Conservation (phyloP, 2,329 filamentous ascomycete species). For the Amphichorda felina region DNA sequence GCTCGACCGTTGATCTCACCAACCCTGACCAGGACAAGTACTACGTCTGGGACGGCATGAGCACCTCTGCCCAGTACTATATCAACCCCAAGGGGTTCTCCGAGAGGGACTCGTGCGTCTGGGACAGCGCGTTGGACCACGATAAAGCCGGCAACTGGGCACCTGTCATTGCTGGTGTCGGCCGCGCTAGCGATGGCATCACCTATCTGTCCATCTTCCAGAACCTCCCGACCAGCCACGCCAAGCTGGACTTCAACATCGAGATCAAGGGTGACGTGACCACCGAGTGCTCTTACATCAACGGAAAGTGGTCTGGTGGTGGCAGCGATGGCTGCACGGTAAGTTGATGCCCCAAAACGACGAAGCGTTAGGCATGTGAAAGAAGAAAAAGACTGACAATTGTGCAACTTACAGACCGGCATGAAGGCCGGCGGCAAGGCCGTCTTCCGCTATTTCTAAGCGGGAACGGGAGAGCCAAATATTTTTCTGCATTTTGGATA, state of each 20-base stretch:
- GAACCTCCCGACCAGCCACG: slow-evolving; percentile 57
- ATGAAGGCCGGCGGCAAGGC: slow-evolving; percentile 27
- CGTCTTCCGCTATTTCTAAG: slow-evolving; percentile 30
- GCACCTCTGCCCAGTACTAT: slow-evolving; percentile 92
- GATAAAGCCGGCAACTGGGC: slow-evolving; percentile 71
- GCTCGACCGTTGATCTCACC: slow-evolving; percentile 51
- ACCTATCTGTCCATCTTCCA: slow-evolving; percentile 79
- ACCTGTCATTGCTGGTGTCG: slow-evolving; percentile 75
- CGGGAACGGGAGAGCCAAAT: neutral
- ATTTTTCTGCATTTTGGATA: slow-evolving; percentile 13
- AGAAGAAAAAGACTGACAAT: too few species aligned
- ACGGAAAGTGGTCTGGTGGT: slow-evolving; percentile 49
- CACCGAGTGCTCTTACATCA: slow-evolving; percentile 50
- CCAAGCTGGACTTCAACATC: slow-evolving; percentile 66
- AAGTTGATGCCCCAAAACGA: too few species aligned
- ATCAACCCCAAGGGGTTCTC: slow-evolving; percentile 71
- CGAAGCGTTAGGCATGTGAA: too few species aligned
- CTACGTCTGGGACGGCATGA: slow-evolving; percentile 63
- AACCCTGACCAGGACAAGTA: slow-evolving; percentile 63
- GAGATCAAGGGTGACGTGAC: slow-evolving; percentile 56
- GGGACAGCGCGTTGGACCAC: slow-evolving; percentile 41
- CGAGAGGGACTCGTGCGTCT: slow-evolving; percentile 61
- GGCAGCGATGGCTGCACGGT: slow-evolving; percentile 66
- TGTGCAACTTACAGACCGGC: slow-evolving; percentile 34
- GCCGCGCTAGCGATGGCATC: slow-evolving; percentile 47